Evolutionary conservation across 176 grass and related monocot species (phyloP).

Genomic region (Oryza glumipatula): DNA sequence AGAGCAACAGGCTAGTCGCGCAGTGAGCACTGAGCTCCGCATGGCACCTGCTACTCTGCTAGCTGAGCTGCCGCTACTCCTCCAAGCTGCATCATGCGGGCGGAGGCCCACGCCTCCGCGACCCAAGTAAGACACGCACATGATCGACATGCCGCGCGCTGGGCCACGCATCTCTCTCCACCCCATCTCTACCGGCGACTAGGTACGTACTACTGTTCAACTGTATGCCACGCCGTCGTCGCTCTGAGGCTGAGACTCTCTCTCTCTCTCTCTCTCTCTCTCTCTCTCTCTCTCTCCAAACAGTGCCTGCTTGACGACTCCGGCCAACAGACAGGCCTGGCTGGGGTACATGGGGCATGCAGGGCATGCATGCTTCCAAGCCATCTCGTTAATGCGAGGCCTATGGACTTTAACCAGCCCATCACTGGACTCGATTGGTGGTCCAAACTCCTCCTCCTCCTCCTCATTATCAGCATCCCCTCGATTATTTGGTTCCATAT

Average conservation of each 20-base stretch:
- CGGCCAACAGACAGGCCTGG: conserved; percentile 26
- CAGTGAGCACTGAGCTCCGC: neutral
- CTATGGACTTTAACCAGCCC: conserved; percentile 19
- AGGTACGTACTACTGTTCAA: neutral
- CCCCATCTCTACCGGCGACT: neutral
- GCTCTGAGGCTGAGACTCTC: too few species aligned
- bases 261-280: neutral
- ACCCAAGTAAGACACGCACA: conserved; percentile 33
- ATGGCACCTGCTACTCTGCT: conserved; percentile 12
- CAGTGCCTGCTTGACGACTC: neutral
- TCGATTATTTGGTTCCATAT: neutral
- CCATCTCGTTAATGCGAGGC: conserved; percentile 37
- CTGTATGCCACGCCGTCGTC: neutral
- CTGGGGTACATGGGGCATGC: neutral
- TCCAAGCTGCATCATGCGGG: neutral
- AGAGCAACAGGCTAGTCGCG: neutral
- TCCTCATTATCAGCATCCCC: neutral
- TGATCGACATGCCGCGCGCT: conserved; percentile 33
- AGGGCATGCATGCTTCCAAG: conserved; percentile 2
- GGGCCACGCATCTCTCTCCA: neutral
- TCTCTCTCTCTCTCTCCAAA: neutral
- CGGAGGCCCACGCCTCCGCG: conserved; percentile 22
- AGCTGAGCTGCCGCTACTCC: too few species aligned
- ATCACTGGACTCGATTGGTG: conserved; percentile 21
- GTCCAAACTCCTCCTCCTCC: conserved; percentile 13